phyloP scores from a whole-genome alignment of 306 rosid genomes.

The Sesbania bispinosa region DNA sequence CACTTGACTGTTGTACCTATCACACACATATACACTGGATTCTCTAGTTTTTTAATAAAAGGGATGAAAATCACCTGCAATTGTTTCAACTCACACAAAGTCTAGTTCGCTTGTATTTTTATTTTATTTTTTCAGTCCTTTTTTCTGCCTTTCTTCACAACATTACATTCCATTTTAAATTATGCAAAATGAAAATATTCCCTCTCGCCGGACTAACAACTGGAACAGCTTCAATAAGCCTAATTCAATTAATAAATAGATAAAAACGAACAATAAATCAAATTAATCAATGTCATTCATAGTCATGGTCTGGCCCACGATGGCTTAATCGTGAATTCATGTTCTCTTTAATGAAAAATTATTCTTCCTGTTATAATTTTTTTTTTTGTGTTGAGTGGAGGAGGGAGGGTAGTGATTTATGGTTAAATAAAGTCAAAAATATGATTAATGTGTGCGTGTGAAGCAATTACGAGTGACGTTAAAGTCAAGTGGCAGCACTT shows the following conservation, averaged over 20 bases:
- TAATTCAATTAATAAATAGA: neutral
- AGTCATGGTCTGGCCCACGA: constrained; percentile 29
- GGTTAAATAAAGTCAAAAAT: neutral
- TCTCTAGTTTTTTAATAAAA: neutral
- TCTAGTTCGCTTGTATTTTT: neutral
- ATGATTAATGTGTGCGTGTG: constrained; percentile 30
- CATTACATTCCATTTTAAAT: no score
- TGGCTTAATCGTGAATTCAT: constrained; percentile 12
- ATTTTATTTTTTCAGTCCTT: no score
- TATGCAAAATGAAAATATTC: neutral
- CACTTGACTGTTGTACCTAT: neutral
- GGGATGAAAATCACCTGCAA: neutral
- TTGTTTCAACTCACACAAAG: constrained; percentile 7
- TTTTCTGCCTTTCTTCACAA: no score
- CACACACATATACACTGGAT: neutral
- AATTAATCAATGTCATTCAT: neutral
- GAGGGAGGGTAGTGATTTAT: no score
- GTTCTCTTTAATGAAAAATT: neutral
- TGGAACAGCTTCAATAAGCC: constrained; percentile 9
- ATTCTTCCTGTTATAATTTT: no score
- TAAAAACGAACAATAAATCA: no score
- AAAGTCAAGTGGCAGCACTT: constrained; percentile 46
- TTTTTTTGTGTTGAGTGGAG: no score
- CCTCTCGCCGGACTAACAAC: neutral
- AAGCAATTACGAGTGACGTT: constrained; percentile 6